Conservation (phyloP, 371 early-diverging fungal species). For the Saksenaea vasiformis region DNA sequence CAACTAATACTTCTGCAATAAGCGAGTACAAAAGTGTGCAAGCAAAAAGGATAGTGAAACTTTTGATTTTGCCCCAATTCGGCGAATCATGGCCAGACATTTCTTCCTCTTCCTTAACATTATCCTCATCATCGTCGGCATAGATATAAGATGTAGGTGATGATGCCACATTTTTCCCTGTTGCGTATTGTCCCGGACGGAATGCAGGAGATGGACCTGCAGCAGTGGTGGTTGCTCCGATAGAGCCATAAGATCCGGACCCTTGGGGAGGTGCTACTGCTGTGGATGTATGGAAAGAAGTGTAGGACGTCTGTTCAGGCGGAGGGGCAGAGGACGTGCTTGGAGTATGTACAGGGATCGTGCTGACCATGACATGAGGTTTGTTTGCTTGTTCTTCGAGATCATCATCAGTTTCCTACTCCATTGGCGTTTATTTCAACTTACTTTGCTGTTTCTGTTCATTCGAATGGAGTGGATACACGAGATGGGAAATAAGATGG, state of each 20-base stretch:
- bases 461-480: constrained; percentile 34
- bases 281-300: not conserved
- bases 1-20: constrained; percentile 86
- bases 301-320: not conserved
- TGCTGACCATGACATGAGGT: not conserved
- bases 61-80: constrained; percentile 87
- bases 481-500: constrained; percentile 46
- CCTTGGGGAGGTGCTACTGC: not conserved
- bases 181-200: not conserved
- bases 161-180: not conserved
- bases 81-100: constrained; percentile 90
- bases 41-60: constrained; percentile 74
- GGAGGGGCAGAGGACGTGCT: not conserved
- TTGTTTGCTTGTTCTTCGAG: not conserved
- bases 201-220: not conserved
- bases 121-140: constrained; percentile 41
- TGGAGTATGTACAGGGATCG: not conserved
- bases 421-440: not conserved
- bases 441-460: not conserved
- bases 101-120: constrained; percentile 64
- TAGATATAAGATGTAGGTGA: constrained; percentile 23
- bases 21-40: constrained; percentile 88
- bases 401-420: not conserved
- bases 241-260: not conserved
- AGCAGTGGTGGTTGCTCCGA: not conserved